A percentile compares a stretch with the other conserved stretches of the same genome.
Conservation (phyloP, 2,329 filamentous ascomycete genomes). For the Botrytis squamosa region DNA sequence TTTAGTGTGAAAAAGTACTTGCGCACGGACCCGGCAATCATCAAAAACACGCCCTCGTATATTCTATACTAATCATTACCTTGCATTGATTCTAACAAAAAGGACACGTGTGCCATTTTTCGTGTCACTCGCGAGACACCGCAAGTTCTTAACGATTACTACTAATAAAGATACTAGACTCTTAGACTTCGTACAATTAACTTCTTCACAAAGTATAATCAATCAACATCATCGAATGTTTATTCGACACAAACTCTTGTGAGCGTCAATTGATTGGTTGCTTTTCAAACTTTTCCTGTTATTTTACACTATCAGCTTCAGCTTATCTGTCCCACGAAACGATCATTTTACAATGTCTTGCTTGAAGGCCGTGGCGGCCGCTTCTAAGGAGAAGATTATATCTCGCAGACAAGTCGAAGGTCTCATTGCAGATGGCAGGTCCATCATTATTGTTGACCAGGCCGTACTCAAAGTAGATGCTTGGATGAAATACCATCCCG, state of each 20-base stretch:
- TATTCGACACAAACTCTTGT: not conserved
- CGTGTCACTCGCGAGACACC: too few relatives aligned
- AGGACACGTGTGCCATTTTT: too few relatives aligned
- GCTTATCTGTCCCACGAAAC: not conserved
- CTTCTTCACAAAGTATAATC: conserved; percentile 2
- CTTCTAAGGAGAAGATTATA: conserved; percentile 42
- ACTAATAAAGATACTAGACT: not conserved
- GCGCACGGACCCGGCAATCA: too few relatives aligned
- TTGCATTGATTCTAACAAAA: too few relatives aligned
- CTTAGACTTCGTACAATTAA: not conserved
- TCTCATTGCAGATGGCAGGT: conserved; percentile 77
- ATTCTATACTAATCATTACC: too few relatives aligned
- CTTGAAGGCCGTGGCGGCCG: conserved; percentile 16
- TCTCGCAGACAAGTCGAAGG: conserved; percentile 70
- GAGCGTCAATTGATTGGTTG: conserved; percentile 11
- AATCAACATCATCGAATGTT: not conserved
- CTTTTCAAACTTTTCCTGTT: not conserved
- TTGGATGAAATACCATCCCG: conserved; percentile 88
- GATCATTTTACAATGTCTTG: conserved; percentile 19
- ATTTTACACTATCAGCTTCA: not conserved
- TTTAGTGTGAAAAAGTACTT: too few relatives aligned
- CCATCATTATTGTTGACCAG: conserved; percentile 77
- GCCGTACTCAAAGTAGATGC: conserved; percentile 83
- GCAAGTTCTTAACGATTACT: conserved; percentile 1
- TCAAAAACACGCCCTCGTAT: too few relatives aligned